phyloP scores from a whole-genome alignment of 805 yeast species.

The Candida chauliodis region DNA sequence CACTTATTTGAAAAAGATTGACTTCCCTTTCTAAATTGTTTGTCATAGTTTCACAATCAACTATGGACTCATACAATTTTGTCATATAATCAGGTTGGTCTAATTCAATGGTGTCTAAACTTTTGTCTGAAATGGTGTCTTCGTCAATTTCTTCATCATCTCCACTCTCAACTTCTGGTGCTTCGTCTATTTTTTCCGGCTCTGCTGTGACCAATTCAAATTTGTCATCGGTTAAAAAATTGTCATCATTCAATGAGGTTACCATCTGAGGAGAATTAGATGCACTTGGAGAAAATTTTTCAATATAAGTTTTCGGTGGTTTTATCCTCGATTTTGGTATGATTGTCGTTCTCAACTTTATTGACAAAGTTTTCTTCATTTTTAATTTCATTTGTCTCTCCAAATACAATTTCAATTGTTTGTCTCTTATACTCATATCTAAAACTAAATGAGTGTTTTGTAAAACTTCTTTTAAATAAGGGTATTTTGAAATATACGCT shows the following conservation, averaged over 20 bases:
- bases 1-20: slow-evolving; percentile 28
- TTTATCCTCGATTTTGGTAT: slow-evolving; percentile 30
- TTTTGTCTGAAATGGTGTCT: slow-evolving; percentile 6
- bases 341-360: slow-evolving; percentile 29
- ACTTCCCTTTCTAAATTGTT: slow-evolving; percentile 34
- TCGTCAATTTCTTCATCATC: slow-evolving; percentile 19
- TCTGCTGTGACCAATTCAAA: slow-evolving; percentile 30
- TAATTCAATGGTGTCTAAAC: slow-evolving; percentile 4
- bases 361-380: slow-evolving; percentile 26
- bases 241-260: slow-evolving; percentile 30
- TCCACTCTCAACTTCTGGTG: slow-evolving; percentile 23
- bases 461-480: slow-evolving; percentile 67
- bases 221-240: slow-evolving; percentile 32
- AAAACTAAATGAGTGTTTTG: slow-evolving; percentile 76
- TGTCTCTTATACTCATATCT: slow-evolving; percentile 49
- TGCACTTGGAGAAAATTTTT: slow-evolving; percentile 30
- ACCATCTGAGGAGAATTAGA: slow-evolving; percentile 40
- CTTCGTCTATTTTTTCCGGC: slow-evolving; percentile 21
- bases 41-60: slow-evolving; percentile 30
- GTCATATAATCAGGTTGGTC: slow-evolving; percentile 15
- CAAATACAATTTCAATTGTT: slow-evolving; percentile 32
- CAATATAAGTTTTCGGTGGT: slow-evolving; percentile 13
- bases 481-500: slow-evolving; percentile 91
- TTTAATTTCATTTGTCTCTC: slow-evolving; percentile 34
- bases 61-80: slow-evolving; percentile 31